A percentile compares a stretch with the other conserved stretches of the same genome.
Conservation (phyloP, 225 moss, liverwort and hornwort genomes). For the Marchantia paleacea region DNA sequence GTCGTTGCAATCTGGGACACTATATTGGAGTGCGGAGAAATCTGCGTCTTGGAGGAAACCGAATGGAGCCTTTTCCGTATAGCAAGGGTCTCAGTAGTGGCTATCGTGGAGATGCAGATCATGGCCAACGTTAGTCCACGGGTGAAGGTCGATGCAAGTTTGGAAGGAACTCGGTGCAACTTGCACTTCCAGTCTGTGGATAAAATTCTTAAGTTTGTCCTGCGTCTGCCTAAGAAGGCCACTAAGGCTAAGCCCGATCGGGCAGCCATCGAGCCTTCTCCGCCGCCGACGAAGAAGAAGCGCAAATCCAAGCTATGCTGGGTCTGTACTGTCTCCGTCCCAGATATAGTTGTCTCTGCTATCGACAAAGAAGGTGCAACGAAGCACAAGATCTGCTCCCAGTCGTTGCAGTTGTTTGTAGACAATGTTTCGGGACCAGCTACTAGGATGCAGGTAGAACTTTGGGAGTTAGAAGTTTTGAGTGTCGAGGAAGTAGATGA, state of each 20-base stretch:
- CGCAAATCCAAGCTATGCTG: conserved; percentile 63
- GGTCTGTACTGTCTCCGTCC: conserved; percentile 88
- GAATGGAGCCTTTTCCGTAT: conserved; percentile 72
- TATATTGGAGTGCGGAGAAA: conserved; percentile 67
- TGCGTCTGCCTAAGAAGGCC: conserved; percentile 54
- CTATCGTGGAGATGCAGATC: conserved; percentile 58
- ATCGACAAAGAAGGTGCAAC: conserved; percentile 66
- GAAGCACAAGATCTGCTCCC: conserved; percentile 63
- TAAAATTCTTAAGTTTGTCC: conserved; percentile 71
- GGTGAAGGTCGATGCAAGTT: conserved; percentile 68
- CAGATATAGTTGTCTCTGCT: conserved; percentile 67
- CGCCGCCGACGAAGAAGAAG: conserved; percentile 33
- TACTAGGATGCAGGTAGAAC: conserved; percentile 73
- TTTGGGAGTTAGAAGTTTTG: conserved; percentile 70
- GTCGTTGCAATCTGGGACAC: conserved; percentile 58
- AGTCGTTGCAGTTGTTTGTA: conserved; percentile 76
- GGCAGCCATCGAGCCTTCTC: conserved; percentile 25
- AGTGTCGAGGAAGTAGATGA: conserved; percentile 68
- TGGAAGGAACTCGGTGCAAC: conserved; percentile 82
- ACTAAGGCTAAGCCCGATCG: conserved; percentile 29
- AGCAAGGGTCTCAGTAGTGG: conserved; percentile 66
- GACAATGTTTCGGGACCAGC: conserved; percentile 66
- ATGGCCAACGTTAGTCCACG: conserved; percentile 55
- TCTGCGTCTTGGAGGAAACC: conserved; percentile 62
- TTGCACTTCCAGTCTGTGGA: conserved; percentile 65